Conservation (phyloP, 768 basidiomycete species). For the Pluteus cervinus region DNA sequence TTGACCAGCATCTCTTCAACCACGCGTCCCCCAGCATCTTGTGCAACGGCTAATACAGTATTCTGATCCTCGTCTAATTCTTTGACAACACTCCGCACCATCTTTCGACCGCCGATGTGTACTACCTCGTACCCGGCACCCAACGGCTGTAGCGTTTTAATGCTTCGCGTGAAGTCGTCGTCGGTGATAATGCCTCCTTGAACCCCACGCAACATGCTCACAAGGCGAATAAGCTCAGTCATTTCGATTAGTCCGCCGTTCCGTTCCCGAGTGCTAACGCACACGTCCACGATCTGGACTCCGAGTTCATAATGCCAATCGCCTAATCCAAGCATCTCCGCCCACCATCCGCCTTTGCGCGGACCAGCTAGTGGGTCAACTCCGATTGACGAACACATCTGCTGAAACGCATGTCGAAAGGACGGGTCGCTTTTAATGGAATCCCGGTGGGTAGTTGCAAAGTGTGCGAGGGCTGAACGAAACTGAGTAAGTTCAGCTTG, state of each 20-base stretch:
- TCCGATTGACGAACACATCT: slow-evolving; percentile 92
- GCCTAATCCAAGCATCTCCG: slow-evolving; percentile 77
- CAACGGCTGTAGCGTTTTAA: slow-evolving; percentile 83
- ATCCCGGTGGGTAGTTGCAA: slow-evolving; percentile 78
- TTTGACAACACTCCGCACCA: slow-evolving; percentile 86
- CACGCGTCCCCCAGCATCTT: slow-evolving; percentile 62
- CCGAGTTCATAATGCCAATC: slow-evolving; percentile 97
- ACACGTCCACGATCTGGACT: slow-evolving; percentile 91
- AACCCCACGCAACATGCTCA: slow-evolving; percentile 71
- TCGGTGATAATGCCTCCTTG: slow-evolving; percentile 69
- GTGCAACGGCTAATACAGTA: slow-evolving; percentile 70
- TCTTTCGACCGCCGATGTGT: slow-evolving; percentile 64
- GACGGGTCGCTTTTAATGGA: slow-evolving; percentile 79
- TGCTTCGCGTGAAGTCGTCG: slow-evolving; percentile 78
- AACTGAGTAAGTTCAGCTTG: slow-evolving; percentile 81
- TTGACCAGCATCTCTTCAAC: slow-evolving; percentile 55
- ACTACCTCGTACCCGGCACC: slow-evolving; percentile 90
- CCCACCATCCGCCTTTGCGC: slow-evolving; percentile 86
- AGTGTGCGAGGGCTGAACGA: slow-evolving; percentile 70
- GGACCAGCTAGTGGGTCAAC: slow-evolving; percentile 93
- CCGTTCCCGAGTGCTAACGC: slow-evolving; percentile 78
- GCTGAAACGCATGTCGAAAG: slow-evolving; percentile 89
- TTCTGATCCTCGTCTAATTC: slow-evolving; percentile 90
- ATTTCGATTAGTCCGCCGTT: slow-evolving; percentile 94
- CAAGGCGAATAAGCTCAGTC: slow-evolving; percentile 73